phyloP scores from a whole-genome alignment of 139 green algal genomes.

The Auxenochlorella protothecoides region DNA sequence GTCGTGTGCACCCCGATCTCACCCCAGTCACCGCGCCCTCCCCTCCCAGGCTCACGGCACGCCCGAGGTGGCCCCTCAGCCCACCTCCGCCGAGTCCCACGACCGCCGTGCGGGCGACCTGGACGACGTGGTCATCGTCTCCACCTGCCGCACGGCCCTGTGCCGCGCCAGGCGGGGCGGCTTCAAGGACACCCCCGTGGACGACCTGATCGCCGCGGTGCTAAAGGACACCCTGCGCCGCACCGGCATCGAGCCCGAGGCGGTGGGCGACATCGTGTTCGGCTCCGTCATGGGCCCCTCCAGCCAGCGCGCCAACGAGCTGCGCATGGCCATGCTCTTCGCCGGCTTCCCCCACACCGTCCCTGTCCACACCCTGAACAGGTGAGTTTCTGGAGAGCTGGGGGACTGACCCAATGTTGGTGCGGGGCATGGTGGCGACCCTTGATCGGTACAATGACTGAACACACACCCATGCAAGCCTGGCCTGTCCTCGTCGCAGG shows the following conservation, averaged over 20 bases:
- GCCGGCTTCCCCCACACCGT: constrained; percentile 88
- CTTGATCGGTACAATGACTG: too few species aligned
- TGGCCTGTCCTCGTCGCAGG: background rate
- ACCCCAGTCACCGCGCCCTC: background rate
- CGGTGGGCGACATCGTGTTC: constrained; percentile 92
- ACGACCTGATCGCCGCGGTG: constrained; percentile 82
- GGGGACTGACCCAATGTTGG: too few species aligned
- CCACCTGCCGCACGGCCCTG: constrained; percentile 78
- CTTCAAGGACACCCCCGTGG: constrained; percentile 81
- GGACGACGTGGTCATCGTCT: constrained; percentile 88
- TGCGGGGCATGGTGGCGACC: too few species aligned
- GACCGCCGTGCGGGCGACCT: constrained; percentile 32
- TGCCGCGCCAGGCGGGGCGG: constrained; percentile 80
- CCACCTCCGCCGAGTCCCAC: constrained; percentile 63
- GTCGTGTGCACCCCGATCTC: background rate
- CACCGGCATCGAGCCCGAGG: constrained; percentile 62
- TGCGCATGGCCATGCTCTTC: constrained; percentile 86
- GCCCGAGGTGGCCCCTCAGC: constrained; percentile 5
- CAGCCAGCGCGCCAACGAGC: constrained; percentile 91
- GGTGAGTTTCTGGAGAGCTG: constrained; percentile 4
- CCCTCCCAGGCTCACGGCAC: background rate
- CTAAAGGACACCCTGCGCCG: constrained; percentile 67
- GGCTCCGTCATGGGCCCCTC: constrained; percentile 84
- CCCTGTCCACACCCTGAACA: constrained; percentile 92
- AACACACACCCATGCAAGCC: too few species aligned